These are phyloP conservation scores for Fragilaria radians DNA, from an alignment of 108 stramenopile genomes.

Conservation along the genomic window DNA sequence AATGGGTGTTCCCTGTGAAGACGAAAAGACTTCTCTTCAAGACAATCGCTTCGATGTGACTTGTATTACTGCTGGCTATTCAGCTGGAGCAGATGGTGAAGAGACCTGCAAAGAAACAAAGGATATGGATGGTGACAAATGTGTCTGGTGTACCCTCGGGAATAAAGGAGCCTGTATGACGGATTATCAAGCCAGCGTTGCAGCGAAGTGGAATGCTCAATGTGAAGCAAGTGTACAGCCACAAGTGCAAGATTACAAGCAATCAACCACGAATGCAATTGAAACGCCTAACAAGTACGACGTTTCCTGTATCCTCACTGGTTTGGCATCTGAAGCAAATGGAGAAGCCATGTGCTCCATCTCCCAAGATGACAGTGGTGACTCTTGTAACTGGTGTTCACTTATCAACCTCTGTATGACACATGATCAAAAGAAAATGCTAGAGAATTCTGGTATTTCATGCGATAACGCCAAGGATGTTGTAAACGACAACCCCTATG, in stretches of 20 bases:
- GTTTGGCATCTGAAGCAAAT: neutral
- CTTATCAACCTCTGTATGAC: constrained; percentile 4
- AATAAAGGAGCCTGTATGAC: neutral
- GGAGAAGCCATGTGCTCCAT: constrained; percentile 14
- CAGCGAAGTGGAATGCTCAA: neutral
- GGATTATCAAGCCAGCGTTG: constrained; percentile 1
- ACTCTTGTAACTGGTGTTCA: constrained; percentile 26
- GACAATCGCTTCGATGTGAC: constrained; percentile 9
- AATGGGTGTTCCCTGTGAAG: neutral
- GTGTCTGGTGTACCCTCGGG: constrained; percentile 17
- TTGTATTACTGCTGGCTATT: constrained; percentile 14
- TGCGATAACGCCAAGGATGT: neutral
- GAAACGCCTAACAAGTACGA: neutral
- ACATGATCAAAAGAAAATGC: neutral
- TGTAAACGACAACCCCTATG: constrained; percentile 3
- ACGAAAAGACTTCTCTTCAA: neutral
- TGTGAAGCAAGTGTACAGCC: neutral
- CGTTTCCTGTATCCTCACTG: constrained; percentile 16
- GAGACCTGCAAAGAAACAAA: constrained; percentile 15
- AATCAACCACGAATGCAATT: neutral
- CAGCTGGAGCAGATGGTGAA: constrained; percentile 6
- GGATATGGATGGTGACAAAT: constrained; percentile 16
- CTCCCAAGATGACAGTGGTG: constrained; percentile 18
- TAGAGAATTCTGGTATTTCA: neutral
- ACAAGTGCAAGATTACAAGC: constrained; percentile 2